These are phyloP conservation scores for Talaromyces sp. DNA, from an alignment of 2,329 filamentous ascomycete genomes.

Conservation along the genomic window DNA sequence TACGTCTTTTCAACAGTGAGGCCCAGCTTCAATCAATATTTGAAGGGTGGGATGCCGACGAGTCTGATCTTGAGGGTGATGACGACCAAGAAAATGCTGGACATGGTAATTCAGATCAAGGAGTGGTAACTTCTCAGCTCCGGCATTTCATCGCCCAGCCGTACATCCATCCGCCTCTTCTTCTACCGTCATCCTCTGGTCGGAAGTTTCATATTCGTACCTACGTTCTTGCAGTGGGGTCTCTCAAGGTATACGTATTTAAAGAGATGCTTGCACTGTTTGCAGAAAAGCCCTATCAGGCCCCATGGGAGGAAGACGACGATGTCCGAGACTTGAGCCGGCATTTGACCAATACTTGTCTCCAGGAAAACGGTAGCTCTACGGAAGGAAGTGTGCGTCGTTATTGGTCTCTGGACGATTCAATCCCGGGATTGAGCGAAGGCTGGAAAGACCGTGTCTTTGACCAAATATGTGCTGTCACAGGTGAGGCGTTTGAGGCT, in stretches of 20 bases:
- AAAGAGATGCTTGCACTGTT: conserved; percentile 89
- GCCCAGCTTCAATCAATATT: conserved; percentile 82
- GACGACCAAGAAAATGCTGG: conserved; percentile 18
- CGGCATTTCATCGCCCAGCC: conserved; percentile 94
- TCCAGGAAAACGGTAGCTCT: conserved; percentile 58
- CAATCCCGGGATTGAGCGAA: conserved; percentile 22
- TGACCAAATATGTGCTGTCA: conserved; percentile 65
- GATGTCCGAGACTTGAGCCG: conserved; percentile 55
- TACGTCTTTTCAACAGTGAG: conserved; percentile 80
- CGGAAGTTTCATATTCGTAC: conserved; percentile 93
- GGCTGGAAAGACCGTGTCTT: conserved; percentile 60
- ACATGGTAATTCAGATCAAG: conserved; percentile 30
- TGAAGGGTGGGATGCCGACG: conserved; percentile 76
- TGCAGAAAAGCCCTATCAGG: conserved; percentile 65
- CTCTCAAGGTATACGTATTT: conserved; percentile 80
- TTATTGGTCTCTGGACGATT: conserved; percentile 64
- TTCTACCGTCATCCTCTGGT: conserved; percentile 57
- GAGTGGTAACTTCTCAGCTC: conserved; percentile 80
- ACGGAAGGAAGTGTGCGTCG: conserved; percentile 62
- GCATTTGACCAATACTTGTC: conserved; percentile 93
- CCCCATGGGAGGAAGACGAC: conserved; percentile 49
- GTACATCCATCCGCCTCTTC: conserved; percentile 83
- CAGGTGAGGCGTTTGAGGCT: conserved; percentile 77
- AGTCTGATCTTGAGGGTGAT: conserved; percentile 47
- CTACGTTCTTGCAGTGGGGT: conserved; percentile 78